phyloP scores from a whole-genome alignment of 305 asterid genomes.

The Salvia sclarea region DNA sequence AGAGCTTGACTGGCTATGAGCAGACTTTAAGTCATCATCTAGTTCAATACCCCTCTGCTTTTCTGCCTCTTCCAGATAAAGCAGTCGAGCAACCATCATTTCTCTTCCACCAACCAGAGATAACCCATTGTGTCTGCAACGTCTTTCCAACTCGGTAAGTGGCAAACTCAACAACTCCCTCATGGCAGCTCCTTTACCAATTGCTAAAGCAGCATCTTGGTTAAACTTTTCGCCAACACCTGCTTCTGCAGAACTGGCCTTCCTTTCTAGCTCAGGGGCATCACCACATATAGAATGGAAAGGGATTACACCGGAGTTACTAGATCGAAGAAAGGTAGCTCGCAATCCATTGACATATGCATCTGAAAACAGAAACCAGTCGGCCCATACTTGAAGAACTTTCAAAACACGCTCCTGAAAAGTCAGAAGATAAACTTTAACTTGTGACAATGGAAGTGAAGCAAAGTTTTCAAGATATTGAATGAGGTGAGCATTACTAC shows the following conservation, averaged over 20 bases:
- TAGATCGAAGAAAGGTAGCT: slow-evolving; percentile 89
- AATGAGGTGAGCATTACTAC: slow-evolving; percentile 49
- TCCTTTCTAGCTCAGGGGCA: slow-evolving; percentile 78
- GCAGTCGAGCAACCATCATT: slow-evolving; percentile 93
- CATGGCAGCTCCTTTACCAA: slow-evolving; percentile 93
- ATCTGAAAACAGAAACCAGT: slow-evolving; percentile 93
- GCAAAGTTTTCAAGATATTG: not conserved
- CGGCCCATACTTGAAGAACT: slow-evolving; percentile 99
- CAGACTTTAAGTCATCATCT: slow-evolving; percentile 67
- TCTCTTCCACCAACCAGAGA: slow-evolving; percentile 93
- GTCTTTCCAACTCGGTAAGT: slow-evolving; percentile 79
- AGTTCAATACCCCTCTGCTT: slow-evolving; percentile 76
- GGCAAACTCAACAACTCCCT: slow-evolving; percentile 74
- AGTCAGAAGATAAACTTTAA: slow-evolving; percentile 29
- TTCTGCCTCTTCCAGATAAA: slow-evolving; percentile 93
- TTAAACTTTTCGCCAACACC: slow-evolving; percentile 52
- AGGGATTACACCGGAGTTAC: slow-evolving; percentile 72
- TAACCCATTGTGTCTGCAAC: slow-evolving; percentile 89
- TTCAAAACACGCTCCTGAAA: slow-evolving; percentile 83
- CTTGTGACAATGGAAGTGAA: slow-evolving; percentile 20
- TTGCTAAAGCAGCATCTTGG: slow-evolving; percentile 88
- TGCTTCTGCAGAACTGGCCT: slow-evolving; percentile 51
- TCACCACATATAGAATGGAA: slow-evolving; percentile 94
- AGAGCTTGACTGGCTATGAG: slow-evolving; percentile 62
- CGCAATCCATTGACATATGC: slow-evolving; percentile 91